These are phyloP conservation scores for Starmerella scarabaei DNA, from an alignment of 805 yeast species.

Conservation along the genomic window DNA sequence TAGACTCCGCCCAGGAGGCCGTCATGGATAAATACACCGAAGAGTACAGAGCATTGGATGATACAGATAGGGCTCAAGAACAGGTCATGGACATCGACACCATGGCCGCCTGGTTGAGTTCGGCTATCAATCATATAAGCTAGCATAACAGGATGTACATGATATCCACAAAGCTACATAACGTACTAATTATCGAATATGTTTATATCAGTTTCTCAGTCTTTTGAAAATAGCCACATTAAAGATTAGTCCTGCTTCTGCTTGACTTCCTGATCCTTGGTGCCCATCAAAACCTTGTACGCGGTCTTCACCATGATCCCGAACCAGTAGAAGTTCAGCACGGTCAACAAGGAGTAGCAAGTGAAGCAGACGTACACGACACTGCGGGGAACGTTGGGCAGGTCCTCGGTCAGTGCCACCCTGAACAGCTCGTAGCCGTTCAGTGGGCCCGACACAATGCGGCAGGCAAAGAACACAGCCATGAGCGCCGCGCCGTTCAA, in stretches of 20 bases:
- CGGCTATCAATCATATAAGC: slow-evolving; percentile 1
- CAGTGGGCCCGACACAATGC: slow-evolving; percentile 79
- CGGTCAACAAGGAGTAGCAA: slow-evolving; percentile 50
- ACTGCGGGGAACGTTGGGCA: slow-evolving; percentile 33
- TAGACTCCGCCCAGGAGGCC: slow-evolving; percentile 56
- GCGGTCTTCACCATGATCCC: slow-evolving; percentile 50
- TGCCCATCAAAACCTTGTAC: slow-evolving; percentile 6
- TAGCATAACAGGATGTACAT: not conserved
- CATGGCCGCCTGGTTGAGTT: slow-evolving; percentile 35
- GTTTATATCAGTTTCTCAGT: too few relatives aligned
- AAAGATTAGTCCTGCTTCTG: not conserved
- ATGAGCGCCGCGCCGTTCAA: slow-evolving; percentile 65
- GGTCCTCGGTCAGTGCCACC: slow-evolving; percentile 25
- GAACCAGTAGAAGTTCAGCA: slow-evolving; percentile 76
- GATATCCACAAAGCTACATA: too few relatives aligned
- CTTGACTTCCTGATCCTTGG: not conserved
- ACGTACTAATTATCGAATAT: too few relatives aligned
- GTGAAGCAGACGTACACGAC: slow-evolving; percentile 39
- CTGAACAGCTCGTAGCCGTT: slow-evolving; percentile 38
- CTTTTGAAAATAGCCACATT: too few relatives aligned
- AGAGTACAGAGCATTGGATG: slow-evolving; percentile 31
- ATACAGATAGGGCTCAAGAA: slow-evolving; percentile 26
- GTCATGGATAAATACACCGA: slow-evolving; percentile 45
- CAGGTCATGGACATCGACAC: slow-evolving; percentile 55
- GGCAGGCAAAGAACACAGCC: slow-evolving; percentile 54